Percentiles rank a stretch among this genome's conserved stretches.
These are phyloP conservation scores for Candida jianshihensis DNA, from an alignment of 805 yeast genomes.

Conservation along the genomic window DNA sequence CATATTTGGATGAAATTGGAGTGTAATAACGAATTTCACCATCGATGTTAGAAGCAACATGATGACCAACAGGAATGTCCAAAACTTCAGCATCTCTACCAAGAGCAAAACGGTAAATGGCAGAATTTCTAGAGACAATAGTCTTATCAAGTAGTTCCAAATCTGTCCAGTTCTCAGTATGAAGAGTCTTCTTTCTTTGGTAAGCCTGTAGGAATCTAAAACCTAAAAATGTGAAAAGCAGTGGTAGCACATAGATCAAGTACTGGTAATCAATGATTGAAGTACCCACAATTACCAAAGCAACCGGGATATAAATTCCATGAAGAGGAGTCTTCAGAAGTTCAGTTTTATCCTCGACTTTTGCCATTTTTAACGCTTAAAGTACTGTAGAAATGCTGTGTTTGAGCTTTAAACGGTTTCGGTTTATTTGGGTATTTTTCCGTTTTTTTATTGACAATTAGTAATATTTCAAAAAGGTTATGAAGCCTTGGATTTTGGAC, in stretches of 20 bases:
- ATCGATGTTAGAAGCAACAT: slow-evolving; percentile 48
- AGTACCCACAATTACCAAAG: slow-evolving; percentile 54
- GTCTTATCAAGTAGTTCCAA: slow-evolving; percentile 72
- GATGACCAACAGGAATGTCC: slow-evolving; percentile 69
- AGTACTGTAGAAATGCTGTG: no score
- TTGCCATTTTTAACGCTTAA: slow-evolving; percentile 9
- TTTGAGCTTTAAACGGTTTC: no score
- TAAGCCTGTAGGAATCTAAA: slow-evolving; percentile 31
- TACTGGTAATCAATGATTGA: slow-evolving; percentile 43
- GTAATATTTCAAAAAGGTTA: no score
- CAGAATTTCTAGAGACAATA: slow-evolving; percentile 60
- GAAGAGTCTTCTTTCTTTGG: slow-evolving; percentile 36
- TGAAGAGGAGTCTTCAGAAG: slow-evolving; percentile 66
- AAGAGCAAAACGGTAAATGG: slow-evolving; percentile 66
- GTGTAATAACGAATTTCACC: slow-evolving; percentile 59
- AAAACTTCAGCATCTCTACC: slow-evolving; percentile 53
- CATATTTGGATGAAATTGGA: slow-evolving; percentile 66
- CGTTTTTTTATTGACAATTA: no score
- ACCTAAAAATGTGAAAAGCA: slow-evolving; percentile 32
- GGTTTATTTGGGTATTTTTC: no score
- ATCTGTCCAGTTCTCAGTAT: slow-evolving; percentile 48
- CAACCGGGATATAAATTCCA: slow-evolving; percentile 67
- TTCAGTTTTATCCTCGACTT: slow-evolving; percentile 36
- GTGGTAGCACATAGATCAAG: slow-evolving; percentile 36
- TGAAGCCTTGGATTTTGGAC: no score